A percentile compares a stretch with the other conserved stretches of the same genome.
Evolutionary conservation across 306 rosid species (phyloP).

Genomic region (Pterocarpus macrocarpus): DNA sequence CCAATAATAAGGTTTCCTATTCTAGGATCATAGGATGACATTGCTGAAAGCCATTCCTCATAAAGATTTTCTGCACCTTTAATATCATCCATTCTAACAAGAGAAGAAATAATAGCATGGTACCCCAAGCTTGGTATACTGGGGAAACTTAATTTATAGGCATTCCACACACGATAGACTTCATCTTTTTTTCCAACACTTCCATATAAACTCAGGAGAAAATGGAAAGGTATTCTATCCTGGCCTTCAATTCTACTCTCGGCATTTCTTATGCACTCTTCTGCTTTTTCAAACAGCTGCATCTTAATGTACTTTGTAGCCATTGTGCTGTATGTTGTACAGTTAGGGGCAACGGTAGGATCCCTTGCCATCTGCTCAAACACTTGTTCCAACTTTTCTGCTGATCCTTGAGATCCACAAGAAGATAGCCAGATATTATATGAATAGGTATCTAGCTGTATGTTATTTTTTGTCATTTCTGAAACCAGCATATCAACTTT

Average conservation of each 20-base stretch:
- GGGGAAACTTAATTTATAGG: slow-evolving; percentile 73
- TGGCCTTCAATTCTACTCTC: slow-evolving; percentile 87
- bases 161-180: slow-evolving; percentile 83
- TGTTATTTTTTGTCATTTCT: slow-evolving; percentile 75
- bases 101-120: slow-evolving; percentile 81
- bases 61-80: slow-evolving; percentile 81
- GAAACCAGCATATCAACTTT: slow-evolving; percentile 78
- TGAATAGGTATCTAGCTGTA: slow-evolving; percentile 83
- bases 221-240: slow-evolving; percentile 88
- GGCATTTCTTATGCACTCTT: slow-evolving; percentile 74
- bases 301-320: slow-evolving; percentile 90
- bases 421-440: slow-evolving; percentile 95
- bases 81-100: slow-evolving; percentile 77
- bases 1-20: slow-evolving; percentile 75
- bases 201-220: slow-evolving; percentile 87
- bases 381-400: slow-evolving; percentile 83
- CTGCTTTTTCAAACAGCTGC: slow-evolving; percentile 78
- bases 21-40: slow-evolving; percentile 78
- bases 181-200: slow-evolving; percentile 80
- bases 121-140: slow-evolving; percentile 88
- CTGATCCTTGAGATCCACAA: slow-evolving; percentile 75
- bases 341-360: slow-evolving; percentile 73
- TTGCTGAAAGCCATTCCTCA: slow-evolving; percentile 80
- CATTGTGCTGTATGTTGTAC: slow-evolving; percentile 94
- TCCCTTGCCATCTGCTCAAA: slow-evolving; percentile 82